These are phyloP conservation scores for Eutrema heterophyllum DNA, from an alignment of 345 rosid species.

Conservation along the genomic window DNA sequence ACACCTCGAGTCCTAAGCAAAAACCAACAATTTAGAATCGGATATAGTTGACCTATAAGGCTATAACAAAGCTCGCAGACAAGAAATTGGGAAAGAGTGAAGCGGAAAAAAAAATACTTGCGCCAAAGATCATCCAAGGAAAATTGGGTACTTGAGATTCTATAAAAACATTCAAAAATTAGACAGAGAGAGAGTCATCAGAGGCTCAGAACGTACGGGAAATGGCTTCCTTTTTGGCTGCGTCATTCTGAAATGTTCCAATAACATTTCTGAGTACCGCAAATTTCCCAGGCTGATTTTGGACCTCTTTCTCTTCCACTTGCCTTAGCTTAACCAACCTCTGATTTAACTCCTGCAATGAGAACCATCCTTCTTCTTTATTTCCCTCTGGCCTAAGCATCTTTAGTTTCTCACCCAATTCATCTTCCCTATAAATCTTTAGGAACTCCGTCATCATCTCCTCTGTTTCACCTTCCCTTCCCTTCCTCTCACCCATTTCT, in stretches of 20 bases:
- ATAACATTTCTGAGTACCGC: constrained; percentile 10
- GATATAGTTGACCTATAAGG: not conserved
- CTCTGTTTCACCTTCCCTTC: constrained; percentile 15
- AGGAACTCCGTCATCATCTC: constrained; percentile 37
- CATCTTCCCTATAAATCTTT: constrained; percentile 32
- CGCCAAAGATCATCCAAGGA: not conserved
- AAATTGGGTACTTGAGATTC: not conserved
- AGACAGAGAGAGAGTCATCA: not conserved
- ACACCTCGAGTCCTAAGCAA: not conserved
- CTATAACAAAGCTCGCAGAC: not conserved
- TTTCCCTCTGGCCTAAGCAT: constrained; percentile 40
- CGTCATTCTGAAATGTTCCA: constrained; percentile 2
- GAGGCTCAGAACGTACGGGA: constrained; percentile 37
- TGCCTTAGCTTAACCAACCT: constrained; percentile 65
- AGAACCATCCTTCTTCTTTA: constrained; percentile 46
- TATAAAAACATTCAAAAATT: not conserved
- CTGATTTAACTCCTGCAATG: constrained; percentile 65
- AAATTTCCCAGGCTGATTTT: not conserved
- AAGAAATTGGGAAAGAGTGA: not conserved
- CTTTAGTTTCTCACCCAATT: constrained; percentile 53
- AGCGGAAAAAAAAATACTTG: not conserved
- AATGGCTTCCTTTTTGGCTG: constrained; percentile 11
- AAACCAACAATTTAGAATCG: not conserved
- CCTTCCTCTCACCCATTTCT: constrained; percentile 29
- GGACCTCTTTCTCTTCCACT: constrained; percentile 46